These are phyloP conservation scores for Colletotrichum musicola DNA, from an alignment of 2,329 filamentous ascomycete genomes.

Conservation along the genomic window DNA sequence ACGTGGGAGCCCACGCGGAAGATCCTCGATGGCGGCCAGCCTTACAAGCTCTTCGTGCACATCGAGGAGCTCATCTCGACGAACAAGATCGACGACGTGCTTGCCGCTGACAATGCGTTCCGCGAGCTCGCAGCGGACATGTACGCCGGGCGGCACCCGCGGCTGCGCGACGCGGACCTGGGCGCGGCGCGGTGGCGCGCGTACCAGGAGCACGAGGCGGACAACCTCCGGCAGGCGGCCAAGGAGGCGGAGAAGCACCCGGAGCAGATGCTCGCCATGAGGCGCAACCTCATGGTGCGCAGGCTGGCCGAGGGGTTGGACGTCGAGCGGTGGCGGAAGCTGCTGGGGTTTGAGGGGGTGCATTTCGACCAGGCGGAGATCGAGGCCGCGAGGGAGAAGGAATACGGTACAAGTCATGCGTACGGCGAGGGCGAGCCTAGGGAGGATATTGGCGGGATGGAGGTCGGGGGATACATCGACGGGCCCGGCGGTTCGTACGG, in stretches of 20 bases:
- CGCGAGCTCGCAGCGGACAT: slow-evolving; percentile 19
- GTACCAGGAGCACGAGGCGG: slow-evolving; percentile 14
- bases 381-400: background rate
- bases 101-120: slow-evolving; percentile 16
- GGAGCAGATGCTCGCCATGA: background rate
- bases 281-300: slow-evolving; percentile 17
- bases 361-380: slow-evolving; percentile 13
- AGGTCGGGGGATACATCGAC: slow-evolving; percentile 16
- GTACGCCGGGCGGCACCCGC: slow-evolving; percentile 31
- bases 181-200: slow-evolving; percentile 21
- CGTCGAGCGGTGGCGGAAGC: slow-evolving; percentile 14
- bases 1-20: slow-evolving; percentile 15
- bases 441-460: slow-evolving; percentile 2
- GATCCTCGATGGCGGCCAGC: slow-evolving; percentile 11
- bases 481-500: slow-evolving; percentile 22
- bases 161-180: slow-evolving; percentile 35
- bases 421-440: slow-evolving; percentile 10
- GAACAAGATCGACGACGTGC: slow-evolving; percentile 23
- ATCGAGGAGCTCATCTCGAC: slow-evolving; percentile 31
- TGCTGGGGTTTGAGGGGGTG: slow-evolving; percentile 19
- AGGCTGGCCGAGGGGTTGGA: slow-evolving; percentile 21
- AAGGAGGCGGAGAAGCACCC: slow-evolving; percentile 2
- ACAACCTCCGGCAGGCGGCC: background rate
- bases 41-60: slow-evolving; percentile 31
- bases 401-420: background rate